phyloP scores from a whole-genome alignment of 2,329 filamentous ascomycete species.

The Trichophyton schoenleinii region DNA sequence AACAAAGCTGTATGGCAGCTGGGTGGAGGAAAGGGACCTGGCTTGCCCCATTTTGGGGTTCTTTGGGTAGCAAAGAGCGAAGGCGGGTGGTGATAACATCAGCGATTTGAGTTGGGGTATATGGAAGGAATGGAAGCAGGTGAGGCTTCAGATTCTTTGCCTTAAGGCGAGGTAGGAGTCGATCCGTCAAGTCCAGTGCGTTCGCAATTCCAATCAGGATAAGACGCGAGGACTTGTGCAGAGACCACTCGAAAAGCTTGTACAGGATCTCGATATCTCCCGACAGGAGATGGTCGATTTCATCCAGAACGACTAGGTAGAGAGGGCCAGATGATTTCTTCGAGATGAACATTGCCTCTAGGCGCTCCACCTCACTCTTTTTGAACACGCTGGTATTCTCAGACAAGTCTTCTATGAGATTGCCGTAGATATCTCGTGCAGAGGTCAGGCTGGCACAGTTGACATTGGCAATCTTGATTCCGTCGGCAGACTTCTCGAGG shows the following conservation, averaged over 20 bases:
- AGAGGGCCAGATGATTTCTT: conserved; percentile 43
- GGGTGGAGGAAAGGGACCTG: conserved; percentile 80
- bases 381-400: conserved; percentile 50
- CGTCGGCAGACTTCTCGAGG: conserved; percentile 35
- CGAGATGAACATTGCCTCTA: conserved; percentile 60
- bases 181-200: conserved; percentile 85
- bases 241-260: conserved; percentile 90
- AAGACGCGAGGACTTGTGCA: conserved; percentile 59
- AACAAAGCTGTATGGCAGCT: conserved; percentile 82
- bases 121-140: conserved; percentile 83
- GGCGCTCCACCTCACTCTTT: conserved; percentile 51
- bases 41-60: conserved; percentile 23
- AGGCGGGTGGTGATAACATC: conserved; percentile 75
- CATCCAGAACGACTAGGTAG: conserved; percentile 80
- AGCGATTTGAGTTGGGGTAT: conserved; percentile 76
- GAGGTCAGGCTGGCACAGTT: conserved; percentile 97
- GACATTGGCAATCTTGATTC: conserved; percentile 61
- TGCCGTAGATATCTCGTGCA: conserved; percentile 71
- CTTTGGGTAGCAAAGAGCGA: conserved; percentile 52
- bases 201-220: conserved; percentile 74
- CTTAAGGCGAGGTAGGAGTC: conserved; percentile 86
- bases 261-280: conserved; percentile 83
- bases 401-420: conserved; percentile 58
- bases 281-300: conserved; percentile 87
- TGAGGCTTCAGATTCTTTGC: conserved; percentile 82